A percentile compares a stretch with the other conserved stretches of the same genome.
Evolutionary conservation across 2,329 filamentous ascomycete species (phyloP).

Genomic region (Colletotrichum liaoningense): DNA sequence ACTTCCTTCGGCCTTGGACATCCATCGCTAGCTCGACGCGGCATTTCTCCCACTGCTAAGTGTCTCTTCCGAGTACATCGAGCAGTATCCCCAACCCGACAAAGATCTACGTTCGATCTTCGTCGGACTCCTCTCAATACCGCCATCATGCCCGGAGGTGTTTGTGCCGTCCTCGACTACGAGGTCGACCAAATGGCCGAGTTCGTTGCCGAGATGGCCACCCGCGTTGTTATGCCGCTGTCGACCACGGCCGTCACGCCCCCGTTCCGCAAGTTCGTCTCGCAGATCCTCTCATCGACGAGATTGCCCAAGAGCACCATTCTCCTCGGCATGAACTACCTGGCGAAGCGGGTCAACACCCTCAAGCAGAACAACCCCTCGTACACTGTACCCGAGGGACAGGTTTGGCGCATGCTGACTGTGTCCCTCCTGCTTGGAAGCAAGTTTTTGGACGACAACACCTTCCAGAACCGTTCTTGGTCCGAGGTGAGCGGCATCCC

Average conservation of each 20-base stretch:
- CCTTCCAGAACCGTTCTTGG: conserved; percentile 97
- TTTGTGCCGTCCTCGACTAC: conserved; percentile 94
- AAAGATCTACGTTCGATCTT: conserved; percentile 54
- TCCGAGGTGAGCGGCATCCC: conserved; percentile 93
- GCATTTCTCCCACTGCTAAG: background rate
- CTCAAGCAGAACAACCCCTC: conserved; percentile 65
- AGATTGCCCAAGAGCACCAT: conserved; percentile 92
- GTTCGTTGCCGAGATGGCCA: conserved; percentile 91
- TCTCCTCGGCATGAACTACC: conserved; percentile 88
- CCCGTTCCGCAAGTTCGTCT: conserved; percentile 91
- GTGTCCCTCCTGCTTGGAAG: conserved; percentile 87
- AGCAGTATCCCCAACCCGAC: conserved; percentile 43
- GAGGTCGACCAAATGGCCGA: conserved; percentile 97
- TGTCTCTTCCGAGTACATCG: conserved; percentile 18
- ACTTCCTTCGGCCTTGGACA: conserved; percentile 10
- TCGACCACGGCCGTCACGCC: conserved; percentile 63
- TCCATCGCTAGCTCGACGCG: background rate
- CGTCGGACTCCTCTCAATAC: conserved; percentile 46
- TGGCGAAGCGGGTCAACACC: conserved; percentile 84
- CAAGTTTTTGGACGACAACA: conserved; percentile 97
- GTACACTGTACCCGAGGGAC: conserved; percentile 71
- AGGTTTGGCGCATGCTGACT: conserved; percentile 89
- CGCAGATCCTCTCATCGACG: conserved; percentile 90
- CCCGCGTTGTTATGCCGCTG: conserved; percentile 65
- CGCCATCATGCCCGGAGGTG: conserved; percentile 78